phyloP scores from a whole-genome alignment of 768 basidiomycete genomes.

The Trametes sanguinea region DNA sequence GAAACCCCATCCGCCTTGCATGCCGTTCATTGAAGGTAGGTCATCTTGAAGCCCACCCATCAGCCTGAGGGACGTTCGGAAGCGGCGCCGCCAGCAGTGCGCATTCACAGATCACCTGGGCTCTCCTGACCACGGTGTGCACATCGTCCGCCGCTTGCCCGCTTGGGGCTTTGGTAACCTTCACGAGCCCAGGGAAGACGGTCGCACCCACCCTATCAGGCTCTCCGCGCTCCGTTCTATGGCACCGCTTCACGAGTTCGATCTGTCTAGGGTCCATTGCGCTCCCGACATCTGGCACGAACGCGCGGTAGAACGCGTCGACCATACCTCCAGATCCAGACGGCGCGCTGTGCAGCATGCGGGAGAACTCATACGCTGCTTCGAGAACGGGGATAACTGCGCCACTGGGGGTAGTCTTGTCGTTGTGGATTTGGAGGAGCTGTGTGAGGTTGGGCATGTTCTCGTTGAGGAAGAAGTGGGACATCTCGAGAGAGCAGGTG shows the following conservation, averaged over 20 bases:
- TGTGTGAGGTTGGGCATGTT: slow-evolving; percentile 66
- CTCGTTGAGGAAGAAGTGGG: slow-evolving; percentile 64
- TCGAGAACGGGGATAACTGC: slow-evolving; percentile 64
- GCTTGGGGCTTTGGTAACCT: slow-evolving; percentile 55
- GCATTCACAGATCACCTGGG: slow-evolving; percentile 87
- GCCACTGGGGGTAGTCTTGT: slow-evolving; percentile 11
- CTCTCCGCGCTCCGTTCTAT: slow-evolving; percentile 74
- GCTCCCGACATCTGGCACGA: slow-evolving; percentile 81
- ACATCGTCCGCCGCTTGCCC: slow-evolving; percentile 47
- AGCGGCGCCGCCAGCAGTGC: slow-evolving; percentile 43
- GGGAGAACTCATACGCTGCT: slow-evolving; percentile 75
- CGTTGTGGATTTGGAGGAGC: slow-evolving; percentile 43
- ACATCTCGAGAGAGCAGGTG: slow-evolving; percentile 70
- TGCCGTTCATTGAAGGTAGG: not conserved
- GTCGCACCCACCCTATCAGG: slow-evolving; percentile 78
- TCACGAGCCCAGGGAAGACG: slow-evolving; percentile 86
- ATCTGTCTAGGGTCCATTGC: slow-evolving; percentile 76
- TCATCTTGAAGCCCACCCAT: not conserved
- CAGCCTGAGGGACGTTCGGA: not conserved
- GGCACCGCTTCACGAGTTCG: slow-evolving; percentile 81
- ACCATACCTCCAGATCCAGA: slow-evolving; percentile 47
- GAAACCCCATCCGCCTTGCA: not conserved
- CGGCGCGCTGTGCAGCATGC: slow-evolving; percentile 80
- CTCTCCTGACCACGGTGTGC: slow-evolving; percentile 78
- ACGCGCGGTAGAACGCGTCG: slow-evolving; percentile 84